These are phyloP conservation scores for Nicotiana tomentosiformis DNA, from an alignment of 257 asterid genomes.

Conservation along the genomic window DNA sequence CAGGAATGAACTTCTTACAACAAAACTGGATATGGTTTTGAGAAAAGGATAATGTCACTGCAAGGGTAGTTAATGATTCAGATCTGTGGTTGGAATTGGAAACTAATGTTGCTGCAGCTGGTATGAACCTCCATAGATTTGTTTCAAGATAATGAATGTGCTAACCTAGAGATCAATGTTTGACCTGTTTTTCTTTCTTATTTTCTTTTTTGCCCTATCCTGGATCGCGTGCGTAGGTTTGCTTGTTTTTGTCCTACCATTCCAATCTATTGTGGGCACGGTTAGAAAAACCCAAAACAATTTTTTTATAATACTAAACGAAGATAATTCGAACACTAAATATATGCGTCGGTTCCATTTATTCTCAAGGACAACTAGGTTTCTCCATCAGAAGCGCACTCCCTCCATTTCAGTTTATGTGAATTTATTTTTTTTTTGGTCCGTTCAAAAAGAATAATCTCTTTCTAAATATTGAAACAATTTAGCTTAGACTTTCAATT, in stretches of 20 bases:
- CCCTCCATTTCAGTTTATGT: too few relatives aligned
- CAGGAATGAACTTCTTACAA: constrained; percentile 1
- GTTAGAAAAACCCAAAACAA: not conserved
- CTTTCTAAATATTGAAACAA: too few relatives aligned
- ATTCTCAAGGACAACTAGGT: not conserved
- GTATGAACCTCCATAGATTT: not conserved
- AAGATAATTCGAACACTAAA: not conserved
- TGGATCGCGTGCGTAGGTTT: not conserved
- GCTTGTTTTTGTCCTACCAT: not conserved
- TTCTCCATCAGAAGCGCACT: not conserved
- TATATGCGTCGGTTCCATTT: not conserved
- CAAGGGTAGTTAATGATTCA: constrained; percentile 1
- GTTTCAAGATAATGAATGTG: not conserved
- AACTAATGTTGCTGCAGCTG: not conserved
- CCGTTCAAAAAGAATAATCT: too few relatives aligned
- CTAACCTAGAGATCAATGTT: not conserved
- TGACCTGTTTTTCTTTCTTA: too few relatives aligned
- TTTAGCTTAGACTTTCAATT: too few relatives aligned
- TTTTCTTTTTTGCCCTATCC: not conserved
- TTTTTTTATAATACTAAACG: not conserved
- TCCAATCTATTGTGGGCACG: not conserved
- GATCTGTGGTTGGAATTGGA: not conserved
- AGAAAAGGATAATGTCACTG: not conserved
- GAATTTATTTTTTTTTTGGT: too few relatives aligned
- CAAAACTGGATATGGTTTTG: not conserved